phyloP scores from a whole-genome alignment of 352 stramenopile genomes.

The Paralagenidium karlingii region DNA sequence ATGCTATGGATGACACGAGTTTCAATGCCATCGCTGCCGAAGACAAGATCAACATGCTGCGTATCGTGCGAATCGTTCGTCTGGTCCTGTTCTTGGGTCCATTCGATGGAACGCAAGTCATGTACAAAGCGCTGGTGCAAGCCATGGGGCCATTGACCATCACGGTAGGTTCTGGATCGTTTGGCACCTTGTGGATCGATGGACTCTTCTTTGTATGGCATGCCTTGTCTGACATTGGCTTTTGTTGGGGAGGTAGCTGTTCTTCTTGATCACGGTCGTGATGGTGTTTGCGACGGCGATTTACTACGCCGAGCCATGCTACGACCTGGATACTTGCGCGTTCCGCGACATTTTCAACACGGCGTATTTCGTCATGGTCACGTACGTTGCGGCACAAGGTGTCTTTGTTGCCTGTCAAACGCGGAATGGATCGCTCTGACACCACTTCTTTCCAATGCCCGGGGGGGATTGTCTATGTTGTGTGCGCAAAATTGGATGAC shows the following conservation, averaged over 20 bases:
- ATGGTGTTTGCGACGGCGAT: slow-evolving; percentile 64
- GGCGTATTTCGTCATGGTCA: slow-evolving; percentile 75
- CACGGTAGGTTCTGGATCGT: slow-evolving; percentile 36
- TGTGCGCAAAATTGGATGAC: too few species aligned
- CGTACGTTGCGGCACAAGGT: too few species aligned
- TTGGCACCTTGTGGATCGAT: slow-evolving; percentile 51
- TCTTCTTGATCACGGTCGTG: slow-evolving; percentile 64
- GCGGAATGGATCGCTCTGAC: too few species aligned
- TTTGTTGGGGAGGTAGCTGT: too few species aligned
- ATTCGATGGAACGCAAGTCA: slow-evolving; percentile 44
- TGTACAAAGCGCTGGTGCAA: too few species aligned
- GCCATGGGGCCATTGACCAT: too few species aligned
- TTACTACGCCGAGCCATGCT: slow-evolving; percentile 67
- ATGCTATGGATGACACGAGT: too few species aligned
- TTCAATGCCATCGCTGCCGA: slow-evolving; percentile 4
- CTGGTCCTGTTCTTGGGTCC: slow-evolving; percentile 39
- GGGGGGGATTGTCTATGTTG: too few species aligned
- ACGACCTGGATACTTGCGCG: slow-evolving; percentile 55
- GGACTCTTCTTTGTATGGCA: too few species aligned
- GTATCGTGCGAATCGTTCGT: slow-evolving; percentile 34
- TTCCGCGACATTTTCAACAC: slow-evolving; percentile 83
- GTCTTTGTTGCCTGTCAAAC: too few species aligned
- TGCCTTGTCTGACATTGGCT: too few species aligned
- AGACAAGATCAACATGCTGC: slow-evolving; percentile 22
- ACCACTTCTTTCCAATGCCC: too few species aligned